Base-by-base conservation (phyloP, 2,329 filamentous ascomycete genomes). In the Pestalotiopsis sp. region DNA sequence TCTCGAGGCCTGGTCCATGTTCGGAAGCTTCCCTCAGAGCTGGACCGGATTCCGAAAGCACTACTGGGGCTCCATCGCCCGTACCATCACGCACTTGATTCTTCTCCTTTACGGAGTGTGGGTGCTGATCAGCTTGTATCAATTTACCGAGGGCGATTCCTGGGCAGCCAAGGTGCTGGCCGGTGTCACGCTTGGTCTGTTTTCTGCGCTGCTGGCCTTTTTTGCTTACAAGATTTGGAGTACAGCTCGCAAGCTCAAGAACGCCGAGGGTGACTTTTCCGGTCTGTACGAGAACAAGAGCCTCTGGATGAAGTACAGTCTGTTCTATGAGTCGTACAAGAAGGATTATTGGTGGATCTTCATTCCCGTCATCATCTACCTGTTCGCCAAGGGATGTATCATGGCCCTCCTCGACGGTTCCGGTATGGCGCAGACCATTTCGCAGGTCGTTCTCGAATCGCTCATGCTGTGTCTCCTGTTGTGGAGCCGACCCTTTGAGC, bases 271-370 rank as follows among this genome's bases (percentile, higher is more conserved):
- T 68, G 92, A 95, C 77, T 81, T 87, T 0, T 85, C 86, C 17
- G 89, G 84, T 13, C 86, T 99, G 9, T 98, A 94, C 80, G 93
- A 98, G 70, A 88, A 98, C 82, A 97, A 96, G 84, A 89, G 92
- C 69, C 91, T 92, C 56, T 98, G 96, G 95, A 87, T 93, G 79
- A 97, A 96, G 84, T 99, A 99, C 86, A 96, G 93, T 76, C 86
- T 98, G 71, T 98, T 99, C 83, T 99, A 99, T 84, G 96, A 98
- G 76, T 92, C 91, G 74, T 98, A 97, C 86, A 94, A 94, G 83
- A 94, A 93, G 81, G 90, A 91, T 74, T 97, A 95, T 84, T 99
- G 96, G 96, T 98, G 95, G 95, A 82, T 98, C 27, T 98, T 99
- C 78, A 87, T 98, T 14, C 96, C 96, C 0, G 85, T 88, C 70